Percentiles rank a stretch among this genome's conserved stretches.
These are phyloP conservation scores for Penicillium cosmopolitanum DNA, from an alignment of 495 filamentous ascomycete species.

Conservation along the genomic window DNA sequence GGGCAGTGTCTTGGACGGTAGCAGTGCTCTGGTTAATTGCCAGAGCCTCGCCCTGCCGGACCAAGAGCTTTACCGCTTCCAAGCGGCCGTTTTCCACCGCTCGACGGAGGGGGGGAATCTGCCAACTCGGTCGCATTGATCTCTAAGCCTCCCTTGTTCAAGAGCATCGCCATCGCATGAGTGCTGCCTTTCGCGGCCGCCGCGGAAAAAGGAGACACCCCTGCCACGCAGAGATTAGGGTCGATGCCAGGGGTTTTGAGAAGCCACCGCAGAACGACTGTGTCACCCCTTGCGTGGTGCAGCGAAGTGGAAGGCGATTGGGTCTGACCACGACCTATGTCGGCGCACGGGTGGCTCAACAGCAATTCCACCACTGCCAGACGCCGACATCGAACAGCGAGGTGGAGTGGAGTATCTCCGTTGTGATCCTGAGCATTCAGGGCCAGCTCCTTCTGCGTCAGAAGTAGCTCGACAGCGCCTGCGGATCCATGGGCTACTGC, in stretches of 20 bases:
- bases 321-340: conserved; percentile 7
- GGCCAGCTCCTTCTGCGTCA: conserved; percentile 1
- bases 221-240: background rate
- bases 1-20: conserved; percentile 6
- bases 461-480: conserved; percentile 11
- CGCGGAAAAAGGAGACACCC: background rate
- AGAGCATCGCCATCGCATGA: background rate
- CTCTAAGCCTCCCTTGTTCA: background rate
- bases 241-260: background rate
- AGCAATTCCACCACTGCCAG: conserved; percentile 14
- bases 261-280: background rate
- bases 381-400: conserved; percentile 12
- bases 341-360: conserved; percentile 2
- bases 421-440: conserved; percentile 9
- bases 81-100: background rate
- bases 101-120: background rate
- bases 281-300: conserved; percentile 14
- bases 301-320: conserved; percentile 14
- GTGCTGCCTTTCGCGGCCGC: background rate
- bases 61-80: background rate
- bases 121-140: conserved; percentile 1
- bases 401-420: conserved; percentile 15
- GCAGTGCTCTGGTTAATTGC: background rate
- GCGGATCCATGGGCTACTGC: conserved; percentile 10
- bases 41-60: background rate